Conservation (phyloP, 805 yeast species). For the Candida germanica region DNA sequence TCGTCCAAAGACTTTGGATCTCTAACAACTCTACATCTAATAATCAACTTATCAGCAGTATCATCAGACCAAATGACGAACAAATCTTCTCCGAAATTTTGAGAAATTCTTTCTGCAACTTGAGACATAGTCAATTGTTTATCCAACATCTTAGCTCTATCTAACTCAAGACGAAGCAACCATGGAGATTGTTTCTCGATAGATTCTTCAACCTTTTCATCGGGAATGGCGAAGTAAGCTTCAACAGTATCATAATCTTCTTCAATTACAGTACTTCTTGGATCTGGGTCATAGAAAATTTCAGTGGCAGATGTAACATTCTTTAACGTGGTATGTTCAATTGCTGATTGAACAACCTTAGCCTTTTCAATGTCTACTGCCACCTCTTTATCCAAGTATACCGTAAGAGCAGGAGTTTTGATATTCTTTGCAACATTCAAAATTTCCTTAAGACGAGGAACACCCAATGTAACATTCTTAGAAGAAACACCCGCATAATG, state of each 20-base stretch:
- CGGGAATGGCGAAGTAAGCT: constrained; percentile 95
- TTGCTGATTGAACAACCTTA: constrained; percentile 91
- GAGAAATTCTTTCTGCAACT: constrained; percentile 93
- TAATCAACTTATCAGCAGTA: constrained; percentile 92
- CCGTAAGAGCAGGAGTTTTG: constrained; percentile 98
- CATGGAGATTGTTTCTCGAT: constrained; percentile 96
- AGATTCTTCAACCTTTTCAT: constrained; percentile 93
- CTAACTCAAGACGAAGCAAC: constrained; percentile 93
- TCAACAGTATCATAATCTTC: constrained; percentile 97
- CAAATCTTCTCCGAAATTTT: constrained; percentile 89
- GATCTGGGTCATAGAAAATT: constrained; percentile 97
- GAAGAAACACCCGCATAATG: constrained; percentile 98
- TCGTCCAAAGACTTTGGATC: constrained; percentile 92
- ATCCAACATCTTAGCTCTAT: constrained; percentile 98
- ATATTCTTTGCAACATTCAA: constrained; percentile 96
- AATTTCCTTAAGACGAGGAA: constrained; percentile 97
- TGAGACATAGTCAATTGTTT: constrained; percentile 97
- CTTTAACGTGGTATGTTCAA: constrained; percentile 91
- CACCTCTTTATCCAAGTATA: constrained; percentile 76
- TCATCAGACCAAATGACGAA: constrained; percentile 99
- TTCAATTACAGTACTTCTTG: constrained; percentile 91
- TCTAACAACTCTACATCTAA: constrained; percentile 97
- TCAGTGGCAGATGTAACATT: constrained; percentile 97
- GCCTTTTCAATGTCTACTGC: constrained; percentile 92
- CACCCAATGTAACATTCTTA: constrained; percentile 94